Evolutionary conservation across 2,329 filamentous ascomycete species (phyloP), one percentile per base, ranked within the genome.

Genomic region (Metarhizium brunneum): DNA sequence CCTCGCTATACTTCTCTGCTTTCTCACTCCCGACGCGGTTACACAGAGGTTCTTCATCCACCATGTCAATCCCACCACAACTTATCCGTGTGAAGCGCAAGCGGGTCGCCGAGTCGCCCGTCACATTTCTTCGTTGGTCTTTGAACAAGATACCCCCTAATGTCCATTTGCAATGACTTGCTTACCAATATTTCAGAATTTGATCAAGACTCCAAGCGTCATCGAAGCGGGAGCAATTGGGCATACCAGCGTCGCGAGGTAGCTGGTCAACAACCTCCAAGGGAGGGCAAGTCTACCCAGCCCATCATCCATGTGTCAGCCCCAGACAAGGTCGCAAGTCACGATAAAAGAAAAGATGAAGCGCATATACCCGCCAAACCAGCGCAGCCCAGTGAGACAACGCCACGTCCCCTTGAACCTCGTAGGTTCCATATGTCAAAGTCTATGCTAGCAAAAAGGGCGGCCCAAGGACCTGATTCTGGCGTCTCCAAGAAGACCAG

Each of bases 71-170:
- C 4, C 81, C 81, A 29, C 81, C 81, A 30, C 76, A 81, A 58
- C 70, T 80, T 51, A 84, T 84, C 67, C 77, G 79, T 56, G 77
- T 84, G 60, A 84, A 84, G 73, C 80, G 81, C 63, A 84, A 84
- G 69, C 77, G 79, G 45, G 76, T 75, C 52, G 78, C 77, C 16
- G 76, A 80, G 56, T 70, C 72, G 13, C 78, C 80, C 3, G 76
- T 83, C 52, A 76, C 79, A 54, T 81, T 80, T 61, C 74, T 84
- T 50, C 75, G 80, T 83, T 63, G 59, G 77, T 70, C 52, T 14
- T 43, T 18, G 20, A 14, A 14, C 6, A 48, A 16, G 52, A 50
- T 53, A 42, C 43, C 50, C 50, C 56, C 56, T 35, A 40, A 48
- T 49, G 51, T 18, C 52, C 56, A 49, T 55, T 62, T 63, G 1